These are phyloP conservation scores for Prunus mume DNA, from an alignment of 306 rosid genomes.

Conservation along the genomic window DNA sequence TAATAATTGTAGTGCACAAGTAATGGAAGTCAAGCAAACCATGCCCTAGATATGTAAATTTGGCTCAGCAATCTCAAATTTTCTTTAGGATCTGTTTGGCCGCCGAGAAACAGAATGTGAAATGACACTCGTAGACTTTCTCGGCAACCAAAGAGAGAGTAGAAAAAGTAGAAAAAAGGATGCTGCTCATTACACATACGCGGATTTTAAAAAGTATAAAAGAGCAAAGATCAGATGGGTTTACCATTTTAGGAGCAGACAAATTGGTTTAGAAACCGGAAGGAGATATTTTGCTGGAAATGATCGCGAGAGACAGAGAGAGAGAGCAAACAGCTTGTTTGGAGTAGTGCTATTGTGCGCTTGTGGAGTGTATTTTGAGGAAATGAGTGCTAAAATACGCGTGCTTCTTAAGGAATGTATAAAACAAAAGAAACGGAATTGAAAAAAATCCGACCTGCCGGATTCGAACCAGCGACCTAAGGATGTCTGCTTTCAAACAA, in stretches of 20 bases:
- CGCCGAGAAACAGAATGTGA: background rate
- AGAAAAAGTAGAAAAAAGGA: background rate
- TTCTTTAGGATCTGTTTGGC: background rate
- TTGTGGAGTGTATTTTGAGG: background rate
- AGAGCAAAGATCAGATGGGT: background rate
- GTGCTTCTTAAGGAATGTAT: background rate
- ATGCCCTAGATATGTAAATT: background rate
- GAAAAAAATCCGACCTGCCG: conserved; percentile 43
- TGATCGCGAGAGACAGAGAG: background rate
- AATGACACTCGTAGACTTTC: conserved; percentile 1
- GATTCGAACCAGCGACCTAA: conserved; percentile 64
- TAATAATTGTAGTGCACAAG: background rate
- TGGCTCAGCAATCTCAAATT: background rate
- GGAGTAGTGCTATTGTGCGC: conserved; percentile 12
- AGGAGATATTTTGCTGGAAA: background rate
- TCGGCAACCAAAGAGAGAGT: conserved; percentile 9
- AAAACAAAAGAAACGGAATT: background rate
- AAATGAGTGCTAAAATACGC: conserved; percentile 14
- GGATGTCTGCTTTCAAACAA: conserved; percentile 18
- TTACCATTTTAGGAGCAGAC: conserved; percentile 19
- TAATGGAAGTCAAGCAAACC: background rate
- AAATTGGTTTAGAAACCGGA: background rate
- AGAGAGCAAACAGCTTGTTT: background rate
- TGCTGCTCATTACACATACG: background rate
- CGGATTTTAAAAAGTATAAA: background rate